Percentiles rank a stretch among this genome's conserved stretches.
Evolutionary conservation across 2,329 filamentous ascomycete genomes (phyloP).

Genomic region (Penicillium sp.): DNA sequence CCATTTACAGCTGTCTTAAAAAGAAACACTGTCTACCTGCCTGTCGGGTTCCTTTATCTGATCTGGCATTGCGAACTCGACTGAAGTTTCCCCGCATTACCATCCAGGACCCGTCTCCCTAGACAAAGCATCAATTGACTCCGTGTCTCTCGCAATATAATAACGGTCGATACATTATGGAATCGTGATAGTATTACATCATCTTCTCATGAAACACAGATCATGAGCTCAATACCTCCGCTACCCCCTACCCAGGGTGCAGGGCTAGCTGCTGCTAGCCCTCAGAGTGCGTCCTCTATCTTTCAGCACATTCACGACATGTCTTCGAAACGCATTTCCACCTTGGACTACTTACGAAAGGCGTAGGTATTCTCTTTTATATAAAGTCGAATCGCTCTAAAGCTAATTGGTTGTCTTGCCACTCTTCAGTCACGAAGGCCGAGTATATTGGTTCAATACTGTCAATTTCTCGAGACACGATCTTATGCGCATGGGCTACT

Average conservation of each 20-base stretch:
- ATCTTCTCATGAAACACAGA: not conserved
- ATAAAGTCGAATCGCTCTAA: not conserved
- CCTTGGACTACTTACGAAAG: conserved; percentile 86
- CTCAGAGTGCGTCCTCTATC: conserved; percentile 52
- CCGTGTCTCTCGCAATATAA: not conserved
- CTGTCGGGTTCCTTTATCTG: not conserved
- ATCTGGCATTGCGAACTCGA: not conserved
- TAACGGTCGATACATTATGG: not conserved
- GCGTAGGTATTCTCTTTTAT: conserved; percentile 58
- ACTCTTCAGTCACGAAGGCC: conserved; percentile 72
- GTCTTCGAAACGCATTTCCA: conserved; percentile 88
- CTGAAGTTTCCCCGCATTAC: conserved; percentile 2
- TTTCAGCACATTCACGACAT: conserved; percentile 75
- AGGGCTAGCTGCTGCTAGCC: conserved; percentile 23
- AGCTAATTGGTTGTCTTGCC: conserved; percentile 2
- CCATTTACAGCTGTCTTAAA: not conserved
- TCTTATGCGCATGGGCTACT: conserved; percentile 76
- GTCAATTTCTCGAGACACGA: conserved; percentile 83
- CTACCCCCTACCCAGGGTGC: conserved; percentile 30
- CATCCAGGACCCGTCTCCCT: not conserved
- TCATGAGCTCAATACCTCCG: conserved; percentile 18
- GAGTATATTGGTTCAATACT: conserved; percentile 98
- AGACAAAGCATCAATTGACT: not conserved
- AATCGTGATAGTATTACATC: not conserved
- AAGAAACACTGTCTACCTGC: not conserved